Conservation (phyloP, 768 basidiomycete genomes). For the Lentinula lateritia region DNA sequence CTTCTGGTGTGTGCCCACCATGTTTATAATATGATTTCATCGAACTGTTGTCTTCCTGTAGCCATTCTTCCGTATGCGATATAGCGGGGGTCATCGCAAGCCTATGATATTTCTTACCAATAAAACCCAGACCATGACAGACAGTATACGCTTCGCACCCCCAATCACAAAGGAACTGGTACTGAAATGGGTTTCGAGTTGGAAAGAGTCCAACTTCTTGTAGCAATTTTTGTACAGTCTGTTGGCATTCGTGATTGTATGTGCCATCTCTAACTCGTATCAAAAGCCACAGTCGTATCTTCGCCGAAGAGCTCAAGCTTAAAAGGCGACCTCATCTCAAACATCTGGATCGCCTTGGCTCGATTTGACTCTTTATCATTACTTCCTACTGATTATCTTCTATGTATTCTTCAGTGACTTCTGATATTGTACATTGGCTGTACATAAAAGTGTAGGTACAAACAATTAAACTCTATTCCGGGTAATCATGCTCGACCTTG, state of each 20-base stretch:
- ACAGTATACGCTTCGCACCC: conserved; percentile 24
- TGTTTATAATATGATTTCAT: not conserved
- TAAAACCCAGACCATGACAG: conserved; percentile 23
- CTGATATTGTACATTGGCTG: not conserved
- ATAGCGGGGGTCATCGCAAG: conserved; percentile 15
- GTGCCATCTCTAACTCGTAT: no score
- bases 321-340: no score
- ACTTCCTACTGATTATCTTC: no score
- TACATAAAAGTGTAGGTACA: not conserved
- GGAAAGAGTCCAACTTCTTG: conserved; percentile 35
- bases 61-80: conserved; percentile 29
- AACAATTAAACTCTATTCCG: not conserved
- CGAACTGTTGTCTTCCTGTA: conserved; percentile 7
- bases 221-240: not conserved
- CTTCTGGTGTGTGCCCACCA: conserved; percentile 23
- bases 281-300: no score
- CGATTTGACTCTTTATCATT: no score
- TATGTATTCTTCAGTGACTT: not conserved
- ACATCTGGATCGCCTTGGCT: no score
- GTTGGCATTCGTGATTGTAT: not conserved
- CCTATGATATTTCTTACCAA: conserved; percentile 30
- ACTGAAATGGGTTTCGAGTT: conserved; percentile 34
- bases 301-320: no score
- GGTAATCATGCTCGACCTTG: conserved; percentile 5
- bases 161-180: conserved; percentile 28